Evolutionary conservation across 257 asterid genomes (phyloP), one percentile per base, ranked within the genome.

Genomic region (Forsythia suspensa): DNA sequence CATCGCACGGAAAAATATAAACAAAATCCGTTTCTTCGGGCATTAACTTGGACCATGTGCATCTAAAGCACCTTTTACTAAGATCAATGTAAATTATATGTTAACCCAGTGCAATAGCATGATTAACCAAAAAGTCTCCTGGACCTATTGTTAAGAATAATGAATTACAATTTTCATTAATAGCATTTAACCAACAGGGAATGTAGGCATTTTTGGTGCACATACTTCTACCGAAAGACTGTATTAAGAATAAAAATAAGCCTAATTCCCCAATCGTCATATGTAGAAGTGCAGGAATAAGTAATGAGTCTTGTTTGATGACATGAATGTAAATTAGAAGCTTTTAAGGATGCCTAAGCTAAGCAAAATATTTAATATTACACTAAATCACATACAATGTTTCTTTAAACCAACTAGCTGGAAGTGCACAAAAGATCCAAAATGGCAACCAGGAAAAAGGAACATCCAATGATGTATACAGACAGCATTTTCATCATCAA

Each of bases 141-240:
- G 38, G 79, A 73, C 71, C 43, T 73, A 68, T 65, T 80, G 55
- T 74, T 48, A 80, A 66, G 74, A 74, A 66, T 68, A 74, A 42
- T 67, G 80, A 74, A 80, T 65, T 73, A 66, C 13, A 20, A 74
- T 38, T 80, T 44, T 46, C 57, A 73, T 74, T 74, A 65, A 66
- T 46, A 29, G 6, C 74, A 46, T 73, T 74, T 72, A 73, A 80
- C 75, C 83, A 80, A 46, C 63, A 18, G 36, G 61, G 4, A 61
- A 61, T 57, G 11, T 57, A 57, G 12, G 34, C 11, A 29, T 18
- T 57, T 3, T n/a, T 57, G 16, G 10, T 57, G 12, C 4, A n/a
- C 24, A n/a, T 18, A 55, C 24, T 52, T 55, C 65, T 5, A 55
- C 65, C 3, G 1, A 20, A 55, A 55, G 65, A 7, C 34, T 6